Base-by-base conservation (phyloP, 192 early-diverging fungal species). In the Linnemannia zychae region DNA sequence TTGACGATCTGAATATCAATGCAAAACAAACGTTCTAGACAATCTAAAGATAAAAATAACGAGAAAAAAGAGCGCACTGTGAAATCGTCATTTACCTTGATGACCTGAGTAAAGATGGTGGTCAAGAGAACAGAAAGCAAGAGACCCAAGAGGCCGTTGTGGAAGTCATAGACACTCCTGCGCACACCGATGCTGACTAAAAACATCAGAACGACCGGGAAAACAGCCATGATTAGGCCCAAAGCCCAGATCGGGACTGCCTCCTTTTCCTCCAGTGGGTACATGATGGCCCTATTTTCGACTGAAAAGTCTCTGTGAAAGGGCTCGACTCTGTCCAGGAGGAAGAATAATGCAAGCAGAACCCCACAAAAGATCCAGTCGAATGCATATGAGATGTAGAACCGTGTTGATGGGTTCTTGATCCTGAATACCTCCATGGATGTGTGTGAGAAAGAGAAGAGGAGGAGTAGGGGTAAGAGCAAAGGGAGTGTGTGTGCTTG, bases 261-360 rank as follows among this genome's bases (percentile, higher is more conserved):
- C 34, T 91, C 89, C 18, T 87, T 70, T 6, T 67, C 40, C 17
- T 78, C 49, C 33, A 88, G 69, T 9, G 91, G 90, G 74, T 91
- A 91, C 86, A 92, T 90, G 78, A 96, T 91, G 16, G 87, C 83
- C 60, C 90, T 94, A 84, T 96, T 89, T 17, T 88, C 85, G 31
- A 96, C 78, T 17, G 91, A 93, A 72, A 95, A 96, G 46, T 93
- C 88, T 71, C 93, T 90, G 78, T 94, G 92, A 83, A 92, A 95
- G 3, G 95, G 94, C 37, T 89, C 71, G 9, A 91, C 77, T 6
- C 84, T 74, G 44, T 92, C 91, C 34, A 95, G 52, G 47, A 88
- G 80, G 46, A 90, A 91, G 88, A 94, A 94, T 36, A 89, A 73
- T 4, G 87, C 84, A 0, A 92, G 90, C 88, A 94, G 89, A n/a